A percentile compares a stretch with the other conserved stretches of the same genome.
Conservation (phyloP, 768 basidiomycete genomes). For the Leccinum boreale region DNA sequence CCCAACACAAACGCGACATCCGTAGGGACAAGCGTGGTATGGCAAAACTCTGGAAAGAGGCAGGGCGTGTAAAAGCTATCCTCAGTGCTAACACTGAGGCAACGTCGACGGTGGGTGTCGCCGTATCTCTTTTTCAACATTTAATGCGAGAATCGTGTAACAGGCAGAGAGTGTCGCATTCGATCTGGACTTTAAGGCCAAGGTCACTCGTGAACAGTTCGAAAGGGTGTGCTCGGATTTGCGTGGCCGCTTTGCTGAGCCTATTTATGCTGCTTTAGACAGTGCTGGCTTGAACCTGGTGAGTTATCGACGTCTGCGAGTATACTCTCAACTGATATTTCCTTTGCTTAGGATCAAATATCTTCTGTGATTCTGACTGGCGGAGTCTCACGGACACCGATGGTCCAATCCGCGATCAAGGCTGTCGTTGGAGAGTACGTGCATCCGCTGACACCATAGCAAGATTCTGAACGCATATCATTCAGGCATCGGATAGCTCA, state of each 20-base stretch:
- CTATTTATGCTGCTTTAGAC: slow-evolving; percentile 70
- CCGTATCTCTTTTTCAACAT: neutral
- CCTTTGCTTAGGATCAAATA: slow-evolving; percentile 61
- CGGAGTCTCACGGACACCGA: slow-evolving; percentile 84
- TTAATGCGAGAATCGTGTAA: slow-evolving; percentile 2
- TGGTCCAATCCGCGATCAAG: slow-evolving; percentile 84
- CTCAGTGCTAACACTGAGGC: slow-evolving; percentile 91
- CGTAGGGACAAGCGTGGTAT: slow-evolving; percentile 76
- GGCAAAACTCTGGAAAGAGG: slow-evolving; percentile 95
- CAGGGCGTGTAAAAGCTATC: slow-evolving; percentile 84
- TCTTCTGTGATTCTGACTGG: slow-evolving; percentile 92
- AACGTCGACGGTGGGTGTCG: slow-evolving; percentile 54
- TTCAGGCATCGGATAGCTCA: slow-evolving; percentile 77
- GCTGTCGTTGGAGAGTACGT: slow-evolving; percentile 75
- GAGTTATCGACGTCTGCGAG: slow-evolving; percentile 16
- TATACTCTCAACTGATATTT: neutral
- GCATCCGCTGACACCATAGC: neutral
- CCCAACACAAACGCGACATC: slow-evolving; percentile 65
- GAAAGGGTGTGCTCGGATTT: slow-evolving; percentile 72
- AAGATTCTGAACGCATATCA: neutral
- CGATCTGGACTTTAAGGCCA: slow-evolving; percentile 86
- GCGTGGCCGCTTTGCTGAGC: slow-evolving; percentile 57
- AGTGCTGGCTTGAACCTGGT: slow-evolving; percentile 68
- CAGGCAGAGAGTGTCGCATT: slow-evolving; percentile 86
- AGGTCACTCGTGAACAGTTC: slow-evolving; percentile 74